Conservation (phyloP, 148 eudicot species). For the Rhododendron griersonianum region DNA sequence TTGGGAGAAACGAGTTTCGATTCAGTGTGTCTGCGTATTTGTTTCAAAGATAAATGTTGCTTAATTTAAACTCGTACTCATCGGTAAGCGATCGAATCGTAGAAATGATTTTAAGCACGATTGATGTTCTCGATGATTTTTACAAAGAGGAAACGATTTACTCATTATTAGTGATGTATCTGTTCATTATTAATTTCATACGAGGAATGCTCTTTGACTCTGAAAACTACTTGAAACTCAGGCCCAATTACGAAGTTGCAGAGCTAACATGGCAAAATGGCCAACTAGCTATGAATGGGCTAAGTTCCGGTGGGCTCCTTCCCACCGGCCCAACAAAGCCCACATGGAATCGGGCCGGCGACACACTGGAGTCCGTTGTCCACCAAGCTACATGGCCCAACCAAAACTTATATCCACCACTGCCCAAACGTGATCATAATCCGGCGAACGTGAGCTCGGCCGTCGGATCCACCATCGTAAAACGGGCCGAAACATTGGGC, state of each 20-base stretch:
- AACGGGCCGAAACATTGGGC: slow-evolving; percentile 27
- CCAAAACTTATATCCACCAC: slow-evolving; percentile 14
- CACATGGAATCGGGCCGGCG: slow-evolving; percentile 38
- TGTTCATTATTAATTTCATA: not conserved
- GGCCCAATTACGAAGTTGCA: slow-evolving; percentile 58
- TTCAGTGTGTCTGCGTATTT: too few species aligned
- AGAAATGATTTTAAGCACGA: too few species aligned
- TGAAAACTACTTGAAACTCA: slow-evolving; percentile 16
- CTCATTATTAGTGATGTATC: not conserved
- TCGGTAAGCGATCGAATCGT: too few species aligned
- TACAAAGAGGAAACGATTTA: not conserved
- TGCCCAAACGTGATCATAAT: slow-evolving; percentile 9
- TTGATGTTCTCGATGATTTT: too few species aligned
- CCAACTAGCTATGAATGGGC: slow-evolving; percentile 65
- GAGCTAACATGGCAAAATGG: slow-evolving; percentile 90
- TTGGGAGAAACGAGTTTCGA: not conserved
- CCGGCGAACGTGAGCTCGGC: slow-evolving; percentile 33
- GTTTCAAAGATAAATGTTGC: too few species aligned
- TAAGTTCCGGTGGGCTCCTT: slow-evolving; percentile 45
- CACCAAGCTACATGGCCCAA: slow-evolving; percentile 54
- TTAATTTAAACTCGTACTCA: too few species aligned
- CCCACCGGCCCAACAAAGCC: slow-evolving; percentile 27
- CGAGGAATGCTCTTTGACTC: not conserved
- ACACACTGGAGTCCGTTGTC: slow-evolving; percentile 80
- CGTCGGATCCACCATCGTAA: slow-evolving; percentile 36